Evolutionary conservation across 768 basidiomycete species (phyloP), one percentile per base, ranked within the genome.

Genomic region (Tulasnella sp.): DNA sequence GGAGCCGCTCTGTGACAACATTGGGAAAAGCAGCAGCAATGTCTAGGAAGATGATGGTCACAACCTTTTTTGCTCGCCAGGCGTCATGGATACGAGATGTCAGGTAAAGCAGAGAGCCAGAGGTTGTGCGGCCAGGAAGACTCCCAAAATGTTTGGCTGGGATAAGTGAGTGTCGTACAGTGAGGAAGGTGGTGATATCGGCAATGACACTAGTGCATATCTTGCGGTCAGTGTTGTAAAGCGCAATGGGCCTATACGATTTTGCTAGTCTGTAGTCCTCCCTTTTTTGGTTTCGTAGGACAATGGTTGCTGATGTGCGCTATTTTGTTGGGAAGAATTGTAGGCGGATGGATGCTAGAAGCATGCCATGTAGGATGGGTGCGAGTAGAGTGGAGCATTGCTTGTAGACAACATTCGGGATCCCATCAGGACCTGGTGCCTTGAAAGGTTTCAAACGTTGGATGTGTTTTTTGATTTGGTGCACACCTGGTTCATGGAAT

Each of bases 21-120:
- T 34, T 65, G n/a, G 65, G 61, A 53, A 65, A 65, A 1, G 64
- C 65, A 8, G 29, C 43, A 10, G 46, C n/a, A 42, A 63, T 65
- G 49, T 65, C 60, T 10, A 62, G 24, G 57, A 43, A 48, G 2
- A 63, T 24, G 7, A 62, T 50, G 11, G 59, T 44, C 4, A 57
- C 60, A 1, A 60, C 63, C 3, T 57, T 31, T 3, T 43, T 30
- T 15, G 11, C 25, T 8, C 63, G 48, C 61, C 61, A 62, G 3
- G 60, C 53, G 25, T 61, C 46, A 11, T 64, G 49, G 38, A 65
- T 57, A 22, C 34, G 19, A 2, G 60, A 24, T 10, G 46, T 53
- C 8, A 63, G 21, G 3, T 22, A 43, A 3, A 45, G 59, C 25
- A 63, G 43, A 3, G 65, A 59, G 50, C 65, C 64, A 7, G 53